Conservation (phyloP, 805 yeast species). For the Suhomyces prunicola region DNA sequence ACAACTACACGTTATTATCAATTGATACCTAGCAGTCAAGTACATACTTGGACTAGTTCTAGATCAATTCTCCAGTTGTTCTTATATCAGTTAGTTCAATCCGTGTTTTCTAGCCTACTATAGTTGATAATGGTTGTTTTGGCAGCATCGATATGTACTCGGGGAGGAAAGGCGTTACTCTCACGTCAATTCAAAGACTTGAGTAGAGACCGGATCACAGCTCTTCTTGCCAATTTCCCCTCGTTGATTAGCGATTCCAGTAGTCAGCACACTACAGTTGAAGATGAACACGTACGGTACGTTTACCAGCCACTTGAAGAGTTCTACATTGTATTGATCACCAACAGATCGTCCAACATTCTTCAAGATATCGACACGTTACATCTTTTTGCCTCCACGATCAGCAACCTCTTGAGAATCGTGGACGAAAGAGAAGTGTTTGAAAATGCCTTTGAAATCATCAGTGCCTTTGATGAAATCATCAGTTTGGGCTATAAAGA, state of each 20-base stretch:
- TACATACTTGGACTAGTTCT: neutral
- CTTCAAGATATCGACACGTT: conserved; percentile 92
- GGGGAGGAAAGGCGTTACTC: conserved; percentile 86
- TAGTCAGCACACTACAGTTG: conserved; percentile 89
- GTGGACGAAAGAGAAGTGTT: conserved; percentile 82
- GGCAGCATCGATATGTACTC: conserved; percentile 93
- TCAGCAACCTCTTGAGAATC: conserved; percentile 65
- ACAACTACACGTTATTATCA: neutral
- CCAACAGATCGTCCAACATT: conserved; percentile 87
- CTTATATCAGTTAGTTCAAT: too few species aligned
- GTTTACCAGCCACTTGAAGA: conserved; percentile 96
- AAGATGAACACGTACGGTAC: conserved; percentile 86
- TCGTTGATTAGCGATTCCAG: conserved; percentile 64
- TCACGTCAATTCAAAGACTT: conserved; percentile 90
- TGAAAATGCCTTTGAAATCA: conserved; percentile 80
- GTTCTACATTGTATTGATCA: conserved; percentile 82
- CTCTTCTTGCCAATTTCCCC: conserved; percentile 82
- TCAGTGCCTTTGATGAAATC: conserved; percentile 92
- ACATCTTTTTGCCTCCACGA: conserved; percentile 77
- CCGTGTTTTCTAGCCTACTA: too few species aligned
- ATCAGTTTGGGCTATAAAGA: conserved; percentile 88
- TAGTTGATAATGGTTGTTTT: conserved; percentile 56
- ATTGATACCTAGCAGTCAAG: neutral
- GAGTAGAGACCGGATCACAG: conserved; percentile 79
- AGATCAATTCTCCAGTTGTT: too few species aligned